These are phyloP conservation scores for Fusarium ramigenum DNA, from an alignment of 2,329 filamentous ascomycete species.

Conservation along the genomic window DNA sequence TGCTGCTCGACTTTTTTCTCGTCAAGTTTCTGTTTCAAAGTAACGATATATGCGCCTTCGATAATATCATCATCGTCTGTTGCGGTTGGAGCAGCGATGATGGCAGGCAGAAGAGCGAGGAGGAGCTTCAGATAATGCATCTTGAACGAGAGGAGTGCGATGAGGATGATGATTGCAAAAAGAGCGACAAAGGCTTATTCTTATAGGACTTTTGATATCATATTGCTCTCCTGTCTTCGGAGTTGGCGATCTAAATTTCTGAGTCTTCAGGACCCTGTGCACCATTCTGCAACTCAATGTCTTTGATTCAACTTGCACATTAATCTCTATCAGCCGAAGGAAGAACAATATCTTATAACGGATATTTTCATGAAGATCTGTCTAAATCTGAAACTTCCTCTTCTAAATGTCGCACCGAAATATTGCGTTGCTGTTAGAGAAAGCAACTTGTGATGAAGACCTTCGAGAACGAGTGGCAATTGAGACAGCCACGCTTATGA, in stretches of 20 bases:
- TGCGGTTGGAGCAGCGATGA: conserved; percentile 15
- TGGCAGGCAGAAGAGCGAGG: conserved; percentile 28
- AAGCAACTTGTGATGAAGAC: not conserved
- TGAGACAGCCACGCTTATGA: conserved; percentile 16
- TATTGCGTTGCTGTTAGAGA: not conserved
- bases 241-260: not conserved
- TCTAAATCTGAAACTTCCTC: conserved; percentile 12
- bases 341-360: not conserved
- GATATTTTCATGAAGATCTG: not conserved
- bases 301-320: conserved; percentile 26
- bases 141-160: conserved; percentile 1
- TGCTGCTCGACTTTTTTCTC: conserved; percentile 48
- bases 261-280: not conserved
- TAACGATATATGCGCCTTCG: conserved; percentile 57
- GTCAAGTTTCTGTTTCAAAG: conserved; percentile 51
- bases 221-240: not conserved
- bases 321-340: conserved; percentile 11
- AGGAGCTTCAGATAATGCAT: conserved; percentile 35
- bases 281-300: conserved; percentile 26
- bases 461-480: conserved; percentile 1
- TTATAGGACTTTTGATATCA: conserved; percentile 6
- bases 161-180: not conserved
- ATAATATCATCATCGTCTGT: conserved; percentile 37
- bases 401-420: not conserved
- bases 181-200: not conserved